These are phyloP conservation scores for Leucosporidium yakuticum DNA, from an alignment of 768 basidiomycete species.

Conservation along the genomic window DNA sequence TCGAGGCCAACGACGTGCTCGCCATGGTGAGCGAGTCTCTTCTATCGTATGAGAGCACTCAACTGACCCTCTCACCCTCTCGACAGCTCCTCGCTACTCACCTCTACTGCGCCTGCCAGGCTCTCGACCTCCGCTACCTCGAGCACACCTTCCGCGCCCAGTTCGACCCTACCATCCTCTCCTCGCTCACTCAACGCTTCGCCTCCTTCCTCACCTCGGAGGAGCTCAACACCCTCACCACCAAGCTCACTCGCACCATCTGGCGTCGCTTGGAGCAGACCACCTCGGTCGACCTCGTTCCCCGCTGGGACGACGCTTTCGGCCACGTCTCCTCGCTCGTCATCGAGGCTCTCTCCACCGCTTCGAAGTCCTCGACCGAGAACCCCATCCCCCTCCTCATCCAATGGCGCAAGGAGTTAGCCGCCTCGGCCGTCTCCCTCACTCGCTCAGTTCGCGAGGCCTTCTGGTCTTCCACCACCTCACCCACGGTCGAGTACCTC, in stretches of 20 bases:
- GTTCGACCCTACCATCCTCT: slow-evolving; percentile 50
- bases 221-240: slow-evolving; percentile 41
- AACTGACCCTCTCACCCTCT: not conserved
- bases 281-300: slow-evolving; percentile 62
- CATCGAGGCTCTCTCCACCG: slow-evolving; percentile 49
- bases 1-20: slow-evolving; percentile 70
- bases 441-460: slow-evolving; percentile 50
- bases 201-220: slow-evolving; percentile 43
- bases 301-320: slow-evolving; percentile 67
- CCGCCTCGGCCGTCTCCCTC: slow-evolving; percentile 54
- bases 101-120: slow-evolving; percentile 69
- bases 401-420: slow-evolving; percentile 42
- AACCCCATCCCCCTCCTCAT: slow-evolving; percentile 33
- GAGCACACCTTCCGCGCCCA: slow-evolving; percentile 59
- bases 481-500: slow-evolving; percentile 62
- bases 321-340: slow-evolving; percentile 58
- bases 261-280: slow-evolving; percentile 54
- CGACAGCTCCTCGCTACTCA: slow-evolving; percentile 59
- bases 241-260: slow-evolving; percentile 37
- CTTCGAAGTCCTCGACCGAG: slow-evolving; percentile 34
- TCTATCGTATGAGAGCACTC: too few species aligned
- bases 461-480: slow-evolving; percentile 41
- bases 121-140: slow-evolving; percentile 68
- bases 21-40: slow-evolving; percentile 49
- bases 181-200: slow-evolving; percentile 51